Base-by-base conservation (phyloP, 2,329 filamentous ascomycete genomes). In the Fusarium dimerum region DNA sequence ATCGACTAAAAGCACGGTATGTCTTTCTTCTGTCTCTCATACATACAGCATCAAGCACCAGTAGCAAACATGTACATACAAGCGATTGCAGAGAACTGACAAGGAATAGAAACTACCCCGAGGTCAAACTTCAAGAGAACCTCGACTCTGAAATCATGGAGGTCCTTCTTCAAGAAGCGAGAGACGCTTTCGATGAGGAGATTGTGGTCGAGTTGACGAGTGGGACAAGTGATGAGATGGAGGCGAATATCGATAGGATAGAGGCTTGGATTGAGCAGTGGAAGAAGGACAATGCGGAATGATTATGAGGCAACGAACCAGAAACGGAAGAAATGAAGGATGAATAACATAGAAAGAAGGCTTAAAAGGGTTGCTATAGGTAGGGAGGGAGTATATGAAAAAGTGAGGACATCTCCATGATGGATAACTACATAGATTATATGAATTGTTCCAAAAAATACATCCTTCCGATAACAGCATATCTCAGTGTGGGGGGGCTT, bases 101-200 rank as follows among this genome's bases (percentile, higher is more conserved):
- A 15, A 30, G 1, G 29, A 17, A 18, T 39, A 89, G 88, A 60
- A 88, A 90, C 56, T 97, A 97, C 71, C 80, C 84, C 56, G 90
- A 94, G 68, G 80, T 82, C 57, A 99, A 99, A 72, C 77, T 99
- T 41, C 90, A 97, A 71, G 94, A 97, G 72, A 99, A 99, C 68
- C 78, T 99, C 54, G 94, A 99, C 72, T 89, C 90, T 30, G 94
- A 99, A 76, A 97, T 99, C 68, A 97, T 99, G 87, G 89, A 96
- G 68, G 90, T 97, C 26, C 76, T 99, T 50, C 78, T 96, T 17
- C 88, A 96, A 62, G 94, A 99, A 76, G 94, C 94, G 32, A 80
- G 86, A 54, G 92, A 96, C 58, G 84, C 88, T 11, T 99, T 93
- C 66, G 89, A 90, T 48, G 84, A 89, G 71, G 85, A 94, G 68